Conservation (phyloP, 2,329 filamentous ascomycete genomes). For the Parascedosporium putredinis region DNA sequence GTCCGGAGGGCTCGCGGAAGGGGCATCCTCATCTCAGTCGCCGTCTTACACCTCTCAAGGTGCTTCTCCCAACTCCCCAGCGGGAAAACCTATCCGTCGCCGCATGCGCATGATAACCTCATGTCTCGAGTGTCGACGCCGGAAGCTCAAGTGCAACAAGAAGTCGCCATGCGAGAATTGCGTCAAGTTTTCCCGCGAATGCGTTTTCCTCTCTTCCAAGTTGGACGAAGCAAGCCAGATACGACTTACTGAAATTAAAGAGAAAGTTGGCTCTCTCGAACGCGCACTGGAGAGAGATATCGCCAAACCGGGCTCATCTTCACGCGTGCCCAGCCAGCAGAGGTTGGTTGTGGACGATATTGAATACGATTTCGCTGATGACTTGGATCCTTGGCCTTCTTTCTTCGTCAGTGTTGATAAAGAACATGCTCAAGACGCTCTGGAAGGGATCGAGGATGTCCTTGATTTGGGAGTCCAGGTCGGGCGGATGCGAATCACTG, state of each 20-base stretch:
- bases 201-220: conserved; percentile 54
- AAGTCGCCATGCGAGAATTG: conserved; percentile 61
- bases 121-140: conserved; percentile 60
- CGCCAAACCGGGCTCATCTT: conserved; percentile 30
- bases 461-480: conserved; percentile 63
- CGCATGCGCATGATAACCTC: conserved; percentile 58
- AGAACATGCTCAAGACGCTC: conserved; percentile 51
- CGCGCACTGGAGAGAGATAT: conserved; percentile 59
- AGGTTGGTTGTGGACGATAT: conserved; percentile 37
- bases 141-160: conserved; percentile 74
- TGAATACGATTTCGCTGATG: conserved; percentile 48
- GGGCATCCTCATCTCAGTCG: not conserved
- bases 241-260: conserved; percentile 66
- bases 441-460: conserved; percentile 46
- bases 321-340: conserved; percentile 21
- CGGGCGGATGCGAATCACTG: conserved; percentile 61
- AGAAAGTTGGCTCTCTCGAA: conserved; percentile 64
- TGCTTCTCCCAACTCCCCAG: not conserved
- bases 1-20: not conserved
- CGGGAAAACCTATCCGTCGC: conserved; percentile 34
- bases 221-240: conserved; percentile 61
- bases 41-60: not conserved
- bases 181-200: conserved; percentile 40
- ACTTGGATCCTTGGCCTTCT: conserved; percentile 49
- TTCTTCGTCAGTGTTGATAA: conserved; percentile 54